Conservation (phyloP, 2,329 filamentous ascomycete genomes). For the Xylogone sp. region DNA sequence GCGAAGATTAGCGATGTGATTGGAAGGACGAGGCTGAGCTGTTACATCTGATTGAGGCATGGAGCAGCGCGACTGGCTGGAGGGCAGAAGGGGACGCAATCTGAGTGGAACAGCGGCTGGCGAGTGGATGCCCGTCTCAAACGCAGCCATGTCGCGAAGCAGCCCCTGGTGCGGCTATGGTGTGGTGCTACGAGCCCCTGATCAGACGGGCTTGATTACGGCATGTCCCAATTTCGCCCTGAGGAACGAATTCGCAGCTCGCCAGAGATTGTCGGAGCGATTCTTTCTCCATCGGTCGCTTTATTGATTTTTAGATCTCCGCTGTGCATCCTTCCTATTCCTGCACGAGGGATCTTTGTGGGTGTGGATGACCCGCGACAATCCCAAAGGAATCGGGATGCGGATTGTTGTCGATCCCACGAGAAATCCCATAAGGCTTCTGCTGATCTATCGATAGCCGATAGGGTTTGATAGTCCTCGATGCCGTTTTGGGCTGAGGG, state of each 20-base stretch:
- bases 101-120: background rate
- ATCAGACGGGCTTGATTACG: background rate
- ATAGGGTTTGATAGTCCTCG: background rate
- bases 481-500: no score
- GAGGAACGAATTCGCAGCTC: no score
- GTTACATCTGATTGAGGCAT: background rate
- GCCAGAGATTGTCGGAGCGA: no score
- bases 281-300: no score
- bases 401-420: background rate
- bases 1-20: background rate
- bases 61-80: background rate
- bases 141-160: conserved; percentile 17
- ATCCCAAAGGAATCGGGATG: background rate
- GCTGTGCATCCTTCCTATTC: no score
- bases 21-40: background rate
- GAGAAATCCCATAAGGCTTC: background rate
- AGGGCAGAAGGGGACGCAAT: background rate
- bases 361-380: no score
- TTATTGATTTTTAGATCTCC: no score
- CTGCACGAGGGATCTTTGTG: no score
- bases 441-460: background rate
- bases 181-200: background rate
- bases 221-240: no score
- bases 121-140: conserved; percentile 15
- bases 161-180: background rate